A percentile compares a stretch with the other conserved stretches of the same genome.
These are phyloP conservation scores for Chondrus crispus DNA, from an alignment of 23 red algal species.

Conservation along the genomic window DNA sequence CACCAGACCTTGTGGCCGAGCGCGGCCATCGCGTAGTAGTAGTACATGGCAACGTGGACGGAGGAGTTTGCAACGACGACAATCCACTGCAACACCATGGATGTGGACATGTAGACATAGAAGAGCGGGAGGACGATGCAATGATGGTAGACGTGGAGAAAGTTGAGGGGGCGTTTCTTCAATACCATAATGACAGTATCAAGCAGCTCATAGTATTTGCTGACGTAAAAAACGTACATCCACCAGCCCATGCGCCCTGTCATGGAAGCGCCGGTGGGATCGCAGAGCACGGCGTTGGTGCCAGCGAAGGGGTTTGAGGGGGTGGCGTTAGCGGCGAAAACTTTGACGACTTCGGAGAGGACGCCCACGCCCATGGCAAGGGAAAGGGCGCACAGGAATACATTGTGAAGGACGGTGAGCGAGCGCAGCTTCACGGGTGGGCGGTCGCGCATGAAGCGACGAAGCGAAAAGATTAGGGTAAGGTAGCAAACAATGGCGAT, in stretches of 20 bases:
- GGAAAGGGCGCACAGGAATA: constrained; percentile 74
- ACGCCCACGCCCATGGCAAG: constrained; percentile 79
- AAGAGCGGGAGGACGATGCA: constrained; percentile 89
- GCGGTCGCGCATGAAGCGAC: constrained; percentile 73
- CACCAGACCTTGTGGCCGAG: constrained; percentile 92
- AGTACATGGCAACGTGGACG: constrained; percentile 99
- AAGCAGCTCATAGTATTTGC: constrained; percentile 98
- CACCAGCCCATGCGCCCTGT: constrained; percentile 80
- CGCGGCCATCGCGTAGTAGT: constrained; percentile 89
- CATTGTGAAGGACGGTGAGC: constrained; percentile 74
- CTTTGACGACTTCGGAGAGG: constrained; percentile 47
- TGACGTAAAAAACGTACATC: constrained; percentile 97
- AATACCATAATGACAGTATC: constrained; percentile 97
- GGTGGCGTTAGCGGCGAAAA: constrained; percentile 1
- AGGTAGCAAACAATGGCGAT: constrained; percentile 72
- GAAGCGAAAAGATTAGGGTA: constrained; percentile 68
- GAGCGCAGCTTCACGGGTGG: constrained; percentile 50
- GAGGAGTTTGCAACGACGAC: constrained; percentile 90
- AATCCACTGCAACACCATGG: constrained; percentile 93
- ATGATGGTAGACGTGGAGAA: constrained; percentile 98
- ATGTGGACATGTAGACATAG: constrained; percentile 90
- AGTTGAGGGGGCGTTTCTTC: constrained; percentile 91
- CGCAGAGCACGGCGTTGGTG: constrained; percentile 51
- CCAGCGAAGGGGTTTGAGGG: neutral
- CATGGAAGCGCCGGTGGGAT: constrained; percentile 56